phyloP scores from a whole-genome alignment of 179 eudicot species.

The Beta lomatogona region DNA sequence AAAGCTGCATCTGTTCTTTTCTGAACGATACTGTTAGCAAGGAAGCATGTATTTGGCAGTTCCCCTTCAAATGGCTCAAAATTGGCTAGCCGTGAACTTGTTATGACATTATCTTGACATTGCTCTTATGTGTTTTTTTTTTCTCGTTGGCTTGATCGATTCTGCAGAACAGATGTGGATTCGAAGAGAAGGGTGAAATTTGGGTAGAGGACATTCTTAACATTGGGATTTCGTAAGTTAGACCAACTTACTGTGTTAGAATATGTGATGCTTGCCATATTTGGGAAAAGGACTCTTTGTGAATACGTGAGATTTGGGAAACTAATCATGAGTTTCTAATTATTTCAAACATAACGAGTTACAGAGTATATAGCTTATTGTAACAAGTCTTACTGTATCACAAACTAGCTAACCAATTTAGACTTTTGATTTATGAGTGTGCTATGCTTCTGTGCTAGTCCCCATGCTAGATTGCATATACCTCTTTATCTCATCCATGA shows the following conservation, averaged over 20 bases:
- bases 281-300: neutral
- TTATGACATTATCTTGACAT: neutral
- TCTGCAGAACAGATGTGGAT: constrained; percentile 96
- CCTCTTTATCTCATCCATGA: neutral
- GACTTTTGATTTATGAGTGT: neutral
- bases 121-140: neutral
- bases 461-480: neutral
- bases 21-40: neutral
- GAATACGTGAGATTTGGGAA: neutral
- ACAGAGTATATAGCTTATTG: neutral
- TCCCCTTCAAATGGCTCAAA: neutral
- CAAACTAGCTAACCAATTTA: neutral
- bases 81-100: constrained; percentile 1
- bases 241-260: constrained; percentile 2
- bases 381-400: neutral
- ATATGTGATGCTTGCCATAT: constrained; percentile 9
- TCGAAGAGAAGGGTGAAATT: constrained; percentile 91
- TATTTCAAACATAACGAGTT: neutral
- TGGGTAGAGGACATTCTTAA: constrained; percentile 92
- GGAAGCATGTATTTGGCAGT: neutral
- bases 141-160: constrained; percentile 7
- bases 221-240: constrained; percentile 95
- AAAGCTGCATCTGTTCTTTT: neutral
- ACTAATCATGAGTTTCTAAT: neutral
- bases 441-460: neutral